Evolutionary conservation across 2,329 filamentous ascomycete species (phyloP), one percentile per base, ranked within the genome.

Genomic region (Annulohypoxylon truncatum): DNA sequence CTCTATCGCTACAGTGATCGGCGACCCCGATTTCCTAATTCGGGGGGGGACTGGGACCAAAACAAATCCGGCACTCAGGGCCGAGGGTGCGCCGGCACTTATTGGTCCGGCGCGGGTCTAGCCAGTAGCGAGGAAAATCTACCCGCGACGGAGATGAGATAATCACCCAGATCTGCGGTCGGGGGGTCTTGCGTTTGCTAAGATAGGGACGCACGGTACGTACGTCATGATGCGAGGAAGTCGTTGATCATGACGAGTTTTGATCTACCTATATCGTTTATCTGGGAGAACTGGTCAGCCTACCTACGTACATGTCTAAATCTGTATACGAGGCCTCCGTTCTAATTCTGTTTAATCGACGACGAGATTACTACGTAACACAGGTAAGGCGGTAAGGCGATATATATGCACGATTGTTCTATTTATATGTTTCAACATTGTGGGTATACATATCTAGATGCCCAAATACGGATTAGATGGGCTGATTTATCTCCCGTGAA

Each of bases 1-100:
- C n/a, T n/a, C n/a, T n/a, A n/a, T n/a, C 52, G 22, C 52, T 47
- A 33, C 29, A 55, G 46, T 15, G 66, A 69, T 69, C 66, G 35
- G 48, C 66, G 20, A 5, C 6, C 6, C 55, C 46, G 59, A 52
- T 42, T 69, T 24, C 63, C 52, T 13, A 12, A 52, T 69, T 66
- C 60, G 47, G 63, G 63, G 55, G 9, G 48, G n/a, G n/a, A 33
- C 4, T 2, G 4, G 13, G 24, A 4, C 7, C 12, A 12, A 40
- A 13, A 2, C 13, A 22, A 22, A 33, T 59, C 61, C 61, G 57
- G 53, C 38, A 18, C 24, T n/a, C 15, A 56, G 52, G 53, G 24
- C 52, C 57, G 53, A 60, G 50, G 33, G 61, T 22, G 20, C 48
- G 48, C 61, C 59, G 62, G 59, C n/a, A 46, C 47, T 51, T 47